Conservation (phyloP, 2,329 filamentous ascomycete species). For the Apiospora saccharicola region DNA sequence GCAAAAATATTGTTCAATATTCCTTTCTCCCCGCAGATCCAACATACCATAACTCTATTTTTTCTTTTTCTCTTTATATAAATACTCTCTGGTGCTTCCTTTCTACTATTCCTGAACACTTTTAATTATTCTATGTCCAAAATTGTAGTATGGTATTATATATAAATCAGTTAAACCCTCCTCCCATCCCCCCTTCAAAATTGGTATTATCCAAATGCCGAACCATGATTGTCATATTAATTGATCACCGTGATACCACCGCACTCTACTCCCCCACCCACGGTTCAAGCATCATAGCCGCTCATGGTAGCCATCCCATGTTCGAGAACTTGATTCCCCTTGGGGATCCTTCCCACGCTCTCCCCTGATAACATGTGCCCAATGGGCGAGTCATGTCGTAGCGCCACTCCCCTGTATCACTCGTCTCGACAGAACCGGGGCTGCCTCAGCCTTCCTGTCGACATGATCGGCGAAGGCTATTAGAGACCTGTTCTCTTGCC, state of each 20-base stretch:
- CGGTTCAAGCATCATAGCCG: background rate
- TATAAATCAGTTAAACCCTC: background rate
- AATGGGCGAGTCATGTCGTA: background rate
- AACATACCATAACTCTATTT: background rate
- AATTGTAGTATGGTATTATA: too few species aligned
- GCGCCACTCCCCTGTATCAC: background rate
- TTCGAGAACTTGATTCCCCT: background rate
- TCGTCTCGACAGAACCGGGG: background rate
- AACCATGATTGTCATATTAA: background rate
- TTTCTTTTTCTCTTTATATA: background rate
- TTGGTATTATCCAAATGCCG: background rate
- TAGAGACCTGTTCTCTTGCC: constrained; percentile 20
- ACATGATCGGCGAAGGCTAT: background rate
- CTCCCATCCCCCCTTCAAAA: background rate
- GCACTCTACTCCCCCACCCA: background rate
- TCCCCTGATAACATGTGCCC: background rate
- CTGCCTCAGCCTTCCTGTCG: background rate
- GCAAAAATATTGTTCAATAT: background rate
- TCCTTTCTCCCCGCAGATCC: background rate
- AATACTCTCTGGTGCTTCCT: too few species aligned
- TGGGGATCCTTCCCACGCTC: background rate
- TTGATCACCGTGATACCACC: background rate
- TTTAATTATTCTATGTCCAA: too few species aligned
- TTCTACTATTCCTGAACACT: too few species aligned
- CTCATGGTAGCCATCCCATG: background rate